Evolutionary conservation across 2,329 filamentous ascomycete genomes (phyloP), one percentile per base, ranked within the genome.

Genomic region (Amauroascus niger): DNA sequence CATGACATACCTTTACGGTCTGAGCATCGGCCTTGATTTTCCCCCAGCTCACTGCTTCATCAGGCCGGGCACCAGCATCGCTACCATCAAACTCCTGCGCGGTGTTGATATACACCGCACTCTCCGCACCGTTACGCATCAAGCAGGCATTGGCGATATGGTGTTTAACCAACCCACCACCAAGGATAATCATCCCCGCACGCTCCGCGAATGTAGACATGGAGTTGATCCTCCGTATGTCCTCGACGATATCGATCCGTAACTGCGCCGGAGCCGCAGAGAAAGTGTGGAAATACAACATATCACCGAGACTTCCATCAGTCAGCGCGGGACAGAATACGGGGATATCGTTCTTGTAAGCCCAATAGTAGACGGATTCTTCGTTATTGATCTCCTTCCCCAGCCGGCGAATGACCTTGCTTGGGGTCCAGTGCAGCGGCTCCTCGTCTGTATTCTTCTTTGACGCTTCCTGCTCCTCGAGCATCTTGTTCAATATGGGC

Each of bases 211-310:
- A 77, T 30, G 97, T 87, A 0, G 91, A 83, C 58, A 97, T 83
- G 13, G 87, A 94, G 73, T 98, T 98, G 69, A 98, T 89, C 57
- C 80, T 83, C 18, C 93, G 83, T 57, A 98, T 93, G 64, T 98
- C 93, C 64, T 94, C 87, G 20, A 96, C 88, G 55, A 97, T 88
- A 67, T 97, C 93, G 56, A 96, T 81, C 54, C 84, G 82, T 40
- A 98, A 77, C 69, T 91, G 86, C 57, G 76, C 74, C 2, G 91
- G 91, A 1, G 87, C 90, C 0, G 87, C 73, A 68, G 91, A 93
- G 79, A 89, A 98, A 0, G 90, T 95, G 73, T 98, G 91, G 69
- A 98, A 97, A 72, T 96, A 97, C 39, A 98, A 77, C 93, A 98
- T 98, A 69, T 98, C 93, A 4, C 93, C 93, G 18, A 98, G 73